Conservation (phyloP, 306 rosid genomes). For the Acacia melanoxylon region DNA sequence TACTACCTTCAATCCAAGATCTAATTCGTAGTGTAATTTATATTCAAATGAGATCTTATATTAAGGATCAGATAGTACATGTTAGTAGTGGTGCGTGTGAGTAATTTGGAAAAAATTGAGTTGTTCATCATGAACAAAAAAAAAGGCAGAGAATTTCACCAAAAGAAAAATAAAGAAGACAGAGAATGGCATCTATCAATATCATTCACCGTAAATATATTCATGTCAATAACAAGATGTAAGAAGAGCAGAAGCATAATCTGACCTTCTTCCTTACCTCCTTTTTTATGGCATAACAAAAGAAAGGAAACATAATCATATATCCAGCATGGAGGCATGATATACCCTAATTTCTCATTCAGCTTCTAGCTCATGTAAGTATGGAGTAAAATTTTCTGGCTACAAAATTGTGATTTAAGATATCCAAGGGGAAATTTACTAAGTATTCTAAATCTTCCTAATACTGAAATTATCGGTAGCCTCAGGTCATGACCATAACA, state of each 20-base stretch:
- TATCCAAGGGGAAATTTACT: conserved; percentile 46
- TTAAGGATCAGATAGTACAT: background rate
- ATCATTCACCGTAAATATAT: background rate
- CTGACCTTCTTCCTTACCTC: background rate
- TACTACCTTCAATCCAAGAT: too few relatives aligned
- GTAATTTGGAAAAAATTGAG: background rate
- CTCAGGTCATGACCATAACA: conserved; percentile 13
- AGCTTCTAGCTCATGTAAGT: conserved; percentile 48
- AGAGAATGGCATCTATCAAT: background rate
- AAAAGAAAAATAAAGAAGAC: background rate
- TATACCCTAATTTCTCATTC: conserved; percentile 42
- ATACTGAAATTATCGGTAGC: conserved; percentile 37
- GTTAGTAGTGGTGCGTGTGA: background rate
- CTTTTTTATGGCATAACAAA: background rate
- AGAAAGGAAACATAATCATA: background rate
- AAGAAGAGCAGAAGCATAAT: background rate
- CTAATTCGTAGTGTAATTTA: too few relatives aligned
- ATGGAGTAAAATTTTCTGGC: conserved; percentile 55
- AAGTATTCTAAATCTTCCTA: conserved; percentile 26
- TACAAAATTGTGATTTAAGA: conserved; percentile 59
- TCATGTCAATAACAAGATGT: background rate
- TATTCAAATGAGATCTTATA: too few relatives aligned
- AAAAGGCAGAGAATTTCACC: background rate
- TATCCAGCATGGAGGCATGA: conserved; percentile 28
- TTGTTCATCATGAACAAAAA: background rate